Evolutionary conservation across 1,284 basidiomycete genomes (phyloP).

Genomic region (Amanita bisporigera): DNA sequence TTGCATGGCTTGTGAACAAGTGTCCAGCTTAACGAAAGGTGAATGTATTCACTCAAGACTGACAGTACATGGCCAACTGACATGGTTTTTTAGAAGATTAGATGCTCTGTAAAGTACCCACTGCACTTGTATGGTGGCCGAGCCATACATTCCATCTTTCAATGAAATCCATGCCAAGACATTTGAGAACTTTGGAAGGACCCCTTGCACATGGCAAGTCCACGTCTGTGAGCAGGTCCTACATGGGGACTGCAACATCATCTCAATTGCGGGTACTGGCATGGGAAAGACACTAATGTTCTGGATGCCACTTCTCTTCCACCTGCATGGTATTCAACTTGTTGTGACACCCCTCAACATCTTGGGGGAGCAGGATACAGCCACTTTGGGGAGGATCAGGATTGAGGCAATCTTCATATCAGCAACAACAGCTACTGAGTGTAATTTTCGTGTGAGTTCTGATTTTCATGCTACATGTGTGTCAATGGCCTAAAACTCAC

Average conservation of each 20-base stretch:
- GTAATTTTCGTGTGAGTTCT: conserved; percentile 10
- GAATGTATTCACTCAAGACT: no score
- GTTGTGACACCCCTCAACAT: conserved; percentile 21
- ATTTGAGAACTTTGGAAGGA: conserved; percentile 3
- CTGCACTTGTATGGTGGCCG: no score
- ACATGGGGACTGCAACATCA: neutral
- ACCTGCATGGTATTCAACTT: conserved; percentile 5
- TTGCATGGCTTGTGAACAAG: no score
- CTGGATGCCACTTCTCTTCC: conserved; percentile 5
- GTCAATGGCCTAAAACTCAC: conserved; percentile 29
- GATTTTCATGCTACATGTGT: neutral
- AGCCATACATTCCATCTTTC: conserved; percentile 6
- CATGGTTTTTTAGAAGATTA: no score
- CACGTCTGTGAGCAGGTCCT: neutral
- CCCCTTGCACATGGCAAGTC: conserved; percentile 9
- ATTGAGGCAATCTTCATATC: conserved; percentile 13
- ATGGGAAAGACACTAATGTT: conserved; percentile 11
- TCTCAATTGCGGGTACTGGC: conserved; percentile 5
- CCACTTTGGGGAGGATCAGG: conserved; percentile 11
- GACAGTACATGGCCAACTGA: no score
- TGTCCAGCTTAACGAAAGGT: no score
- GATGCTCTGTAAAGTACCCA: no score
- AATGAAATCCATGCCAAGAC: conserved; percentile 10
- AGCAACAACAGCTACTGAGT: conserved; percentile 8
- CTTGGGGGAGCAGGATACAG: conserved; percentile 17